phyloP scores from a whole-genome alignment of 2,329 filamentous ascomycete genomes.

The Seiridium cupressi region DNA sequence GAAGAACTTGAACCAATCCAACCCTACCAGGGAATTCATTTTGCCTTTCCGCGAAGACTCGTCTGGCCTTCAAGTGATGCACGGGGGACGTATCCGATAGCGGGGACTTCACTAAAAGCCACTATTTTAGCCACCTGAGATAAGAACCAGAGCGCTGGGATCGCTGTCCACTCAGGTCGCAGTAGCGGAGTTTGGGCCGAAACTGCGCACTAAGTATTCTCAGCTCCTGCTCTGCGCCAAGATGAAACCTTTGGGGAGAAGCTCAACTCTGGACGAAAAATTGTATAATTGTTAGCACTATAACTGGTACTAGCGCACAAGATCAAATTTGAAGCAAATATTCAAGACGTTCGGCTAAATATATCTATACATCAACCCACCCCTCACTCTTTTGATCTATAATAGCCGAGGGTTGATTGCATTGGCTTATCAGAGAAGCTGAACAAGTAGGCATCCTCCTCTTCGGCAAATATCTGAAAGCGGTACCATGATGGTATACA shows the following conservation, averaged over 20 bases:
- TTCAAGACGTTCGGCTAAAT: background rate
- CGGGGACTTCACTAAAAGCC: background rate
- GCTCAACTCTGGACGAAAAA: too few species aligned
- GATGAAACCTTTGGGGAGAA: too few species aligned
- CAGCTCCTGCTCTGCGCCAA: too few species aligned
- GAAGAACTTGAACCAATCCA: too few species aligned
- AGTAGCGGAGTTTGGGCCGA: background rate
- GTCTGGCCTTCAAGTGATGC: too few species aligned
- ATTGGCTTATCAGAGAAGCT: conserved; percentile 55
- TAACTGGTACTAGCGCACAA: too few species aligned
- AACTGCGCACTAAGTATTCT: background rate
- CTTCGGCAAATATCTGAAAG: conserved; percentile 44
- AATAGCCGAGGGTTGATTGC: conserved; percentile 49
- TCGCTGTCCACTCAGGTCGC: background rate
- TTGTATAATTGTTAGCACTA: too few species aligned
- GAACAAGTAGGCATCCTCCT: conserved; percentile 45
- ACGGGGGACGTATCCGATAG: background rate
- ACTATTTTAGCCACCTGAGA: background rate
- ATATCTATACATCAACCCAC: background rate
- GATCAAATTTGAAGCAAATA: background rate
- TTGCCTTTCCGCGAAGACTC: too few species aligned
- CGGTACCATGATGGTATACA: conserved; percentile 51
- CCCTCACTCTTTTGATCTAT: conserved; percentile 32
- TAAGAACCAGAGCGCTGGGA: background rate
- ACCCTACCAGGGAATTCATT: too few species aligned